Evolutionary conservation across 208 protist species (phyloP), one percentile per base, ranked within the genome.

Genomic region (Trypanosomatidae sp.): DNA sequence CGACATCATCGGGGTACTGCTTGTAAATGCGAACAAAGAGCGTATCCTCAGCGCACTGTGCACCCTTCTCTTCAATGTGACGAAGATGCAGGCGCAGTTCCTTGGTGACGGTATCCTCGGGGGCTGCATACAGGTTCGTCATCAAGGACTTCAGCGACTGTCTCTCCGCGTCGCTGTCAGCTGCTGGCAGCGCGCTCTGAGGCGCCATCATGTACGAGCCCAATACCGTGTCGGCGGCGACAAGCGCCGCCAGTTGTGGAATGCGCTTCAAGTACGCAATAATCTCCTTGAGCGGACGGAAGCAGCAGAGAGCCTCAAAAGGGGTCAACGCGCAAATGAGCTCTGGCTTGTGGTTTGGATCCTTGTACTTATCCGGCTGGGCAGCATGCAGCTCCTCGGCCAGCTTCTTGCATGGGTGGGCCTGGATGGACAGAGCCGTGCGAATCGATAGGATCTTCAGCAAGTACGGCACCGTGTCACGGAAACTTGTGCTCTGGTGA

Each of bases 311-410:
- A 7, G 95, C 95, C 68, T 98, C 89, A 75, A 99, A 98, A 8
- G 83, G 81, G 33, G 97, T 99, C 25, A 99, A 75, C 7, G 98
- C 98, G 46, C 98, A 86, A 65, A 96, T 91, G 52, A 99, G 90
- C 83, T 99, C 98, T 10, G 99, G 99, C 88, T 99, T 99, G 87
- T 99, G 98, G 86, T 99, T 99, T 62, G 87, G 87, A 84, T 99
- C 99, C 71, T 95, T 97, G 87, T 99, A 99, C 66, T 98, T 92
- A 43, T 96, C 79, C 6, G 98, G 95, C 47, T 95, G 82, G n/a
- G 84, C 79, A 3, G 71, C 67, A 74, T 98, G 94, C 39, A 99
- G 89, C 58, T 91, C 62, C 74, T 94, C 82, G 9, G 98, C 98
- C 22, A 99, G 89, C 46, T 71, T 69, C 72, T 99, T 98, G 84